Evolutionary conservation across 2,329 filamentous ascomycete species (phyloP).

Genomic region (Xylaria polymorpha): DNA sequence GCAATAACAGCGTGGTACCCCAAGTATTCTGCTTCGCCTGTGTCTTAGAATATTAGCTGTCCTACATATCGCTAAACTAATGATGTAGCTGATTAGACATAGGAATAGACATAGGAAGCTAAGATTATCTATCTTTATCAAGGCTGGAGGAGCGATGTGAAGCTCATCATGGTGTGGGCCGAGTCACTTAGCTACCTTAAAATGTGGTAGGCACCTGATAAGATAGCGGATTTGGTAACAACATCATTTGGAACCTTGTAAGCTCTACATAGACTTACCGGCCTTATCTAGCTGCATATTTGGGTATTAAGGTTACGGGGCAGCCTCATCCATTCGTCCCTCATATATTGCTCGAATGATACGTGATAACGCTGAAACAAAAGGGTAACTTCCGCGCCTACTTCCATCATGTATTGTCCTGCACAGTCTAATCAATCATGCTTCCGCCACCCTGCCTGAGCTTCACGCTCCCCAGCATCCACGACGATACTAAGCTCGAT

Average conservation of each 20-base stretch:
- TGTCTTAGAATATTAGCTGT: background rate
- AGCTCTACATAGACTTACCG: background rate
- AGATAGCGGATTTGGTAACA: background rate
- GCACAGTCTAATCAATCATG: constrained; percentile 51
- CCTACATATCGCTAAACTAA: background rate
- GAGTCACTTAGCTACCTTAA: too few relatives aligned
- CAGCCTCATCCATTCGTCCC: background rate
- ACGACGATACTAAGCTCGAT: constrained; percentile 80
- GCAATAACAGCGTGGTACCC: background rate
- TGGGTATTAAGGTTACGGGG: background rate
- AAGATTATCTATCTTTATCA: too few relatives aligned
- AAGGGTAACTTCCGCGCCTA: background rate
- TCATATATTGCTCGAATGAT: constrained; percentile 1
- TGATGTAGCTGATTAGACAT: background rate
- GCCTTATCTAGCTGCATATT: too few relatives aligned
- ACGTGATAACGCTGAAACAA: background rate
- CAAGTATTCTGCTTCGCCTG: background rate
- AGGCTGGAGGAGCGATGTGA: background rate
- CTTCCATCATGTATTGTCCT: constrained; percentile 35
- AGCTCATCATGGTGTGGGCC: background rate
- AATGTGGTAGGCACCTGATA: background rate
- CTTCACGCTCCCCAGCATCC: constrained; percentile 85
- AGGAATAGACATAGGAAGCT: background rate
- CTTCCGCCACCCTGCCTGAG: constrained; percentile 69
- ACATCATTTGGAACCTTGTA: background rate